A percentile compares a stretch with the other conserved stretches of the same genome.
Evolutionary conservation across 2,329 filamentous ascomycete species (phyloP).

Genomic region (Xylariaceae sp.): DNA sequence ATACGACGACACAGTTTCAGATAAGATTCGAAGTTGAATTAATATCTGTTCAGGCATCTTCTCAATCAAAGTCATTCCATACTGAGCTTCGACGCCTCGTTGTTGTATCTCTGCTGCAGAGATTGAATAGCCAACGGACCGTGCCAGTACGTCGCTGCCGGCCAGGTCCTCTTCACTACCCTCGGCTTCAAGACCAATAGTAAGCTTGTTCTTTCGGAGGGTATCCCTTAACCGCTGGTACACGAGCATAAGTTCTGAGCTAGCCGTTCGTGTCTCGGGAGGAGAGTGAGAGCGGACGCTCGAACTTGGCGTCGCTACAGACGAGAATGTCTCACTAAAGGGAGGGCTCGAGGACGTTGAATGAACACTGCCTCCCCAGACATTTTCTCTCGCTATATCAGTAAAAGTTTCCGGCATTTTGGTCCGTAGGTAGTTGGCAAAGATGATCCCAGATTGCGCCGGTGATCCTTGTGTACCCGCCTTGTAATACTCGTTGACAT

Average conservation of each 20-base stretch:
- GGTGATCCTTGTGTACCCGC: slow-evolving; percentile 38
- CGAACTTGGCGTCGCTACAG: slow-evolving; percentile 44
- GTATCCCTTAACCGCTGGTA: slow-evolving; percentile 67
- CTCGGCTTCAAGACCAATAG: slow-evolving; percentile 22
- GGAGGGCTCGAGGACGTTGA: slow-evolving; percentile 47
- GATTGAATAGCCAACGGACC: slow-evolving; percentile 81
- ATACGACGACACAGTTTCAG: slow-evolving; percentile 88
- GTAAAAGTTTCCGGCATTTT: slow-evolving; percentile 48
- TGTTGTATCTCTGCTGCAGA: slow-evolving; percentile 90
- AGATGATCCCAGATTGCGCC: slow-evolving; percentile 43
- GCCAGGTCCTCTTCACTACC: slow-evolving; percentile 54
- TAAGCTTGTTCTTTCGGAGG: slow-evolving; percentile 60
- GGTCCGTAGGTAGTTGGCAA: slow-evolving; percentile 47
- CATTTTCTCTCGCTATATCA: slow-evolving; percentile 44
- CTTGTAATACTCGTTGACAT: slow-evolving; percentile 49
- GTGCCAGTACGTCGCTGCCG: slow-evolving; percentile 65
- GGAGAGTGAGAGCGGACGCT: slow-evolving; percentile 42
- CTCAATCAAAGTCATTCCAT: slow-evolving; percentile 77
- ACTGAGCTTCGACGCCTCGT: slow-evolving; percentile 77
- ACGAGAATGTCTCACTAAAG: slow-evolving; percentile 51
- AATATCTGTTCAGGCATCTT: slow-evolving; percentile 83
- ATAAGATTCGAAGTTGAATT: slow-evolving; percentile 84
- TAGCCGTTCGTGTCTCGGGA: slow-evolving; percentile 44
- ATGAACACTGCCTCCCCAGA: slow-evolving; percentile 50
- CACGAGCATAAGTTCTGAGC: slow-evolving; percentile 62